Conservation (phyloP, 2,329 filamentous ascomycete species). For the Cladosporium sp. region DNA sequence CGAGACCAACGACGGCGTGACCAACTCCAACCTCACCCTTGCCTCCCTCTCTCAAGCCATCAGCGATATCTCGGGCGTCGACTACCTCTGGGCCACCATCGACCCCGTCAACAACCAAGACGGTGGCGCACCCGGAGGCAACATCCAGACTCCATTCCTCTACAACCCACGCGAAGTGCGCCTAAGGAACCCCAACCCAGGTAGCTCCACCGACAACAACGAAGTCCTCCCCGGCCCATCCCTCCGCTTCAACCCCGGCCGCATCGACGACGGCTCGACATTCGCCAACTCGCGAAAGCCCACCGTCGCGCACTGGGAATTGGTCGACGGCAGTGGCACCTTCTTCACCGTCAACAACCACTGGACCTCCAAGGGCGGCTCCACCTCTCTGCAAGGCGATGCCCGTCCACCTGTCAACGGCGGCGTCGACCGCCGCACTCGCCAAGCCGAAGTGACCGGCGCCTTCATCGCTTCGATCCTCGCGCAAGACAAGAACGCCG, state of each 20-base stretch:
- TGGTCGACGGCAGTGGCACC: conserved; percentile 49
- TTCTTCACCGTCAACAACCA: conserved; percentile 73
- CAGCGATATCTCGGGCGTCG: conserved; percentile 42
- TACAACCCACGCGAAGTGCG: conserved; percentile 59
- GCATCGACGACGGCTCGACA: conserved; percentile 57
- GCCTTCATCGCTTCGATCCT: conserved; percentile 58
- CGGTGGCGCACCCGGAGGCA: conserved; percentile 65
- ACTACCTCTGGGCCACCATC: conserved; percentile 59
- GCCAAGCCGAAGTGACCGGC: conserved; percentile 57
- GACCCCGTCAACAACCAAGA: conserved; percentile 57
- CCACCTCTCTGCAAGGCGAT: conserved; percentile 62
- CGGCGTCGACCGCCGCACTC: conserved; percentile 53
- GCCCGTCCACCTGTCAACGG: conserved; percentile 63
- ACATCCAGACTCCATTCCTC: conserved; percentile 68
- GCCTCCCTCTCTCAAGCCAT: conserved; percentile 53
- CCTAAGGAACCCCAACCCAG: conserved; percentile 57
- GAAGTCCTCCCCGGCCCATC: conserved; percentile 54
- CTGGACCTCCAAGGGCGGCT: conserved; percentile 63
- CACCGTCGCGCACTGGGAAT: conserved; percentile 62
- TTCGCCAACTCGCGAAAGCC: conserved; percentile 64
- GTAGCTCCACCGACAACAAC: conserved; percentile 52
- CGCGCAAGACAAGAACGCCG: conserved; percentile 51
- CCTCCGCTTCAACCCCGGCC: conserved; percentile 66
- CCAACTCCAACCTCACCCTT: conserved; percentile 57
- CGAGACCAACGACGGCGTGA: conserved; percentile 55